Evolutionary conservation across 1,139 yeast genomes (phyloP).

Genomic region (Debaryomyces nepalensis): DNA sequence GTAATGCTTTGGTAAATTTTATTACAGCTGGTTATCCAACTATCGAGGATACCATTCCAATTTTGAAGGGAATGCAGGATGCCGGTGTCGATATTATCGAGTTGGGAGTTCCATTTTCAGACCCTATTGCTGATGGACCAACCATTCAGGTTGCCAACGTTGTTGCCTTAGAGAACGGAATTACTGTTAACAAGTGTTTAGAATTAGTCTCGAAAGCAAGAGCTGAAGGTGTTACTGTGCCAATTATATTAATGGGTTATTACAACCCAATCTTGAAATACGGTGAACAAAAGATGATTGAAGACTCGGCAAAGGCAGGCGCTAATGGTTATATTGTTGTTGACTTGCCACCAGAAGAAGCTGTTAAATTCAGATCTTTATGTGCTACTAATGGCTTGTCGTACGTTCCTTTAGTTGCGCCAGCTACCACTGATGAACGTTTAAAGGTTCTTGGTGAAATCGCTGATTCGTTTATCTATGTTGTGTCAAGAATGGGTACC

Average conservation of each 20-base stretch:
- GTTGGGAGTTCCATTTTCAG: constrained; percentile 96
- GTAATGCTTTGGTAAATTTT: constrained; percentile 90
- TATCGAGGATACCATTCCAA: constrained; percentile 83
- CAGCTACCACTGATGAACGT: constrained; percentile 92
- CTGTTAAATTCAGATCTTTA: constrained; percentile 76
- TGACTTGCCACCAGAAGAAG: constrained; percentile 98
- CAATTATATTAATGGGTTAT: constrained; percentile 94
- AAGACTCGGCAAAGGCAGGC: constrained; percentile 82
- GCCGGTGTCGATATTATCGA: constrained; percentile 97
- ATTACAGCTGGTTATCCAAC: constrained; percentile 95
- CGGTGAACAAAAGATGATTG: constrained; percentile 83
- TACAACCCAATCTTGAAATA: constrained; percentile 90
- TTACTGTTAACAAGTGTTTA: constrained; percentile 69
- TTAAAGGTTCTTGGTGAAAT: constrained; percentile 75
- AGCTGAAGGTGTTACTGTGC: constrained; percentile 80
- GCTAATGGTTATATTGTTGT: constrained; percentile 95
- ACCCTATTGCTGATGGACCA: constrained; percentile 98
- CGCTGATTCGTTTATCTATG: constrained; percentile 94
- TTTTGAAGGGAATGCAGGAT: constrained; percentile 83
- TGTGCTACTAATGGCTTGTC: constrained; percentile 74
- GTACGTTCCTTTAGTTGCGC: constrained; percentile 93
- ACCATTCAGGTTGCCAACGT: constrained; percentile 89
- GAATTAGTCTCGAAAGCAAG: constrained; percentile 79
- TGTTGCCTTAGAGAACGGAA: constrained; percentile 78
- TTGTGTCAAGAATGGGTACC: constrained; percentile 96